Evolutionary conservation across 768 basidiomycete species (phyloP).

Genomic region (Rossbeevera mucosa): DNA sequence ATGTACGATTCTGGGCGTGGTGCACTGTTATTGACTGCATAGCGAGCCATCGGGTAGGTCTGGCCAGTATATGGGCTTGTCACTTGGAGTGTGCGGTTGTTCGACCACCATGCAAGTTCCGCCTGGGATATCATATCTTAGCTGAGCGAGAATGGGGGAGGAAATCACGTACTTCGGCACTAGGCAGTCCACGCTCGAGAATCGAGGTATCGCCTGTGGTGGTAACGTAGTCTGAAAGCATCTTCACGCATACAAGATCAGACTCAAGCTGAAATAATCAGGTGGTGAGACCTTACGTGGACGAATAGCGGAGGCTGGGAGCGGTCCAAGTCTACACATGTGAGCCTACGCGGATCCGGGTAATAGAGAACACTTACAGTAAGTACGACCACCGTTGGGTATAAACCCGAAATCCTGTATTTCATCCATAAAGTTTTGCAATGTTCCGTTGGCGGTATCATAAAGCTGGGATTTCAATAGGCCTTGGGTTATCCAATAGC

Average conservation of each 20-base stretch:
- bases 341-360: neutral
- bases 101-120: slow-evolving; percentile 81
- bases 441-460: slow-evolving; percentile 64
- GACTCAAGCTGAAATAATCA: neutral
- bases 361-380: slow-evolving; percentile 46
- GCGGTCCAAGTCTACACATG: slow-evolving; percentile 63
- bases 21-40: slow-evolving; percentile 75
- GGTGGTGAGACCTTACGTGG: slow-evolving; percentile 41
- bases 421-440: slow-evolving; percentile 96
- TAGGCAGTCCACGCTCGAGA: slow-evolving; percentile 72
- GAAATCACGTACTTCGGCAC: slow-evolving; percentile 60
- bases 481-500: slow-evolving; percentile 86
- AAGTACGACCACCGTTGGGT: slow-evolving; percentile 90
- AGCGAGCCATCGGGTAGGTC: slow-evolving; percentile 64
- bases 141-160: neutral
- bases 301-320: slow-evolving; percentile 93
- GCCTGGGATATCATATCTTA: slow-evolving; percentile 36
- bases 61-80: slow-evolving; percentile 66
- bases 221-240: slow-evolving; percentile 82
- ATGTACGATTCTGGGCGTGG: slow-evolving; percentile 86
- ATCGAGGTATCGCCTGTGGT: slow-evolving; percentile 71
- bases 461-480: slow-evolving; percentile 77
- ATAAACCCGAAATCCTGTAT: slow-evolving; percentile 82
- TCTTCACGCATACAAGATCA: slow-evolving; percentile 39
- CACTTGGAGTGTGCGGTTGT: slow-evolving; percentile 65